Evolutionary conservation across 371 early-diverging fungal genomes (phyloP).

Genomic region (Lichtheimia hyalospora): DNA sequence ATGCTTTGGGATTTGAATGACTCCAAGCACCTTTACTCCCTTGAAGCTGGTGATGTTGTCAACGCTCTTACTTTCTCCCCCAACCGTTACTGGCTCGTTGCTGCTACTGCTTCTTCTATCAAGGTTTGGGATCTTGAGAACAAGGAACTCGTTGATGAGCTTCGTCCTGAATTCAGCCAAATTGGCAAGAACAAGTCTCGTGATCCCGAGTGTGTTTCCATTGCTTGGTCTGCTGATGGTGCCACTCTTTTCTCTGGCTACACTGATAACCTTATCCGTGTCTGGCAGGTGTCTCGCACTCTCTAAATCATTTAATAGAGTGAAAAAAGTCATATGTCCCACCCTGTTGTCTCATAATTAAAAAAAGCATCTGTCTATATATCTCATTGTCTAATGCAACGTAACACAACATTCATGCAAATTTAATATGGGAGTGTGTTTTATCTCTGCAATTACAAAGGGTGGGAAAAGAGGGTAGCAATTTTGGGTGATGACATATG

Average conservation of each 20-base stretch:
- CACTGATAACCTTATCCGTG: slow-evolving; percentile 94
- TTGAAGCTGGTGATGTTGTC: slow-evolving; percentile 95
- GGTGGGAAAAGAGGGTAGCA: no score
- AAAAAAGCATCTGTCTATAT: no score
- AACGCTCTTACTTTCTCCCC: slow-evolving; percentile 98
- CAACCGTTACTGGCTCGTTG: slow-evolving; percentile 99
- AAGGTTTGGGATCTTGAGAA: slow-evolving; percentile 99
- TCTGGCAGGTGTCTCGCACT: slow-evolving; percentile 86
- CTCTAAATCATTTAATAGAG: slow-evolving; percentile 22
- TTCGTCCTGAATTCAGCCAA: slow-evolving; percentile 86
- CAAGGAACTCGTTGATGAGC: slow-evolving; percentile 96
- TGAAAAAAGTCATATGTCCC: no score
- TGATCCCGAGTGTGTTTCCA: slow-evolving; percentile 88
- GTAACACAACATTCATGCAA: no score
- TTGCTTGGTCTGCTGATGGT: slow-evolving; percentile 98
- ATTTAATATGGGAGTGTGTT: no score
- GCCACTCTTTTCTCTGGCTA: slow-evolving; percentile 98
- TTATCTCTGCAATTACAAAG: no score
- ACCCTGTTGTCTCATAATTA: no score
- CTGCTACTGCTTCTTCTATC: slow-evolving; percentile 95
- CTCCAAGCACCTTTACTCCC: slow-evolving; percentile 98
- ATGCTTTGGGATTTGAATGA: slow-evolving; percentile 99
- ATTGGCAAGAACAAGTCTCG: slow-evolving; percentile 69
- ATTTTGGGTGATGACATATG: no score
- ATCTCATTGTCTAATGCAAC: no score